Conservation (phyloP, 2,329 filamentous ascomycete species). For the Colletotrichum lindemuthianum region DNA sequence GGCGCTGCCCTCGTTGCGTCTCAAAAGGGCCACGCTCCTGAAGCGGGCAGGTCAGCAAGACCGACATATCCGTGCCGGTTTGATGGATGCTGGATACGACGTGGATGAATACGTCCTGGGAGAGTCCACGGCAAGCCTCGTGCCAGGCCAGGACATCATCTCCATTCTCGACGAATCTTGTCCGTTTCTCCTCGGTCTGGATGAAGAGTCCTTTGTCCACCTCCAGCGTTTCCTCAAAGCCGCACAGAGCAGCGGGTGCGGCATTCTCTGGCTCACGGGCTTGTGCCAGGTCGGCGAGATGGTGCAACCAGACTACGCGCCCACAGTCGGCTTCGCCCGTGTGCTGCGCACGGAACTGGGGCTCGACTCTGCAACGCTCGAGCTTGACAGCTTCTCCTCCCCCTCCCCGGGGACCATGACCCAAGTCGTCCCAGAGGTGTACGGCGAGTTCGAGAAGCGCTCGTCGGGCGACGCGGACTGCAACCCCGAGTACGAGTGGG, state of each 20-base stretch:
- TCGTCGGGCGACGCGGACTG: conserved; percentile 12
- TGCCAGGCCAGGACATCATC: conserved; percentile 38
- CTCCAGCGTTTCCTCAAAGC: conserved; percentile 30
- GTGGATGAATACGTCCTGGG: conserved; percentile 17
- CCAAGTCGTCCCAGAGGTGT: conserved; percentile 5
- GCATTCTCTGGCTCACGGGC: conserved; percentile 24
- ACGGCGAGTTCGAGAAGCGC: neutral
- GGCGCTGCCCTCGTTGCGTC: neutral
- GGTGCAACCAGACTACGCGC: conserved; percentile 33
- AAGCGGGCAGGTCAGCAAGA: neutral
- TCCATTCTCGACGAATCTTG: neutral
- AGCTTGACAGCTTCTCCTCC: conserved; percentile 1
- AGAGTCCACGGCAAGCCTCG: conserved; percentile 8
- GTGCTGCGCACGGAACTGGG: conserved; percentile 38
- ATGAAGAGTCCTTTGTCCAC: conserved; percentile 22
- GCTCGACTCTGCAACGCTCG: conserved; percentile 11
- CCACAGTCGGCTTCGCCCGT: conserved; percentile 36
- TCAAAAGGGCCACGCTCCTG: neutral
- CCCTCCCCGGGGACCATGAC: no score
- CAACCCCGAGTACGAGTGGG: conserved; percentile 45
- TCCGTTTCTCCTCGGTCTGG: neutral
- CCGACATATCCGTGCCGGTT: neutral
- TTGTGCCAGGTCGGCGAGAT: conserved; percentile 8
- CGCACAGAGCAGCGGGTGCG: neutral
- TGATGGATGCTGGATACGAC: neutral